Evolutionary conservation across 495 filamentous ascomycete species (phyloP), one percentile per base, ranked within the genome.

Genomic region (Penicillium subrubescens): DNA sequence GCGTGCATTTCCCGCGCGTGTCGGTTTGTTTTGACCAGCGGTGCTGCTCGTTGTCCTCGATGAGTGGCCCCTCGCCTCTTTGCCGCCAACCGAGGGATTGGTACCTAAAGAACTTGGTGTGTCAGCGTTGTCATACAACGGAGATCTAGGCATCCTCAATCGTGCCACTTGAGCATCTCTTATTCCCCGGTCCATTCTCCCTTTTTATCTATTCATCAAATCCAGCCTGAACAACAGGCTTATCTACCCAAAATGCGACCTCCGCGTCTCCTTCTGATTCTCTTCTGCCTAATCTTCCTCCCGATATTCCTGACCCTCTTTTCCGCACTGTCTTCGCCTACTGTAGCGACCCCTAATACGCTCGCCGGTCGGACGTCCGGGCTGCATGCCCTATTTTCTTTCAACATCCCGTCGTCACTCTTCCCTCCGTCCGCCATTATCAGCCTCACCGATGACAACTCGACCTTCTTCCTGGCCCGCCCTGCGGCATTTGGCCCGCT

Each of bases 391-490:
- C 71, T 87, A 53, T 89, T 88, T 74, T 86, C 85, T 63, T 89
- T 89, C 75, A 86, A 86, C 59, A 83, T 88, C 21, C 86, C 88
- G 6, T 83, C 86, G 46, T 91, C 92, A 8, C 87, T 99, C 8
- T 99, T 99, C 73, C 93, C 96, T 14, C 92, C 93, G 5, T 96
- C 92, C 62, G 96, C 95, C 33, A 90, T 96, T 63, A 97, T 99
- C 73, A 96, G 92, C 67, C 88, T 99, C 46, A 96, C 92, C 63
- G 94, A 99, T 77, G 95, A 99, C 75, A 98, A 98, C 73, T 96
- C 92, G 44, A 99, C 95, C 6, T 96, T 94, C 67, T 99, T 99
- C 78, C 79, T 96, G 21, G 93, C 95, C 51, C 84, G 95, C 41
- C 96, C 95, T 61, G 95, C 95, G 44, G 93, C 92, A 56, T 99